phyloP scores from a whole-genome alignment of 1,284 basidiomycete species.

The Ceratorhiza oryzae-sativae region DNA sequence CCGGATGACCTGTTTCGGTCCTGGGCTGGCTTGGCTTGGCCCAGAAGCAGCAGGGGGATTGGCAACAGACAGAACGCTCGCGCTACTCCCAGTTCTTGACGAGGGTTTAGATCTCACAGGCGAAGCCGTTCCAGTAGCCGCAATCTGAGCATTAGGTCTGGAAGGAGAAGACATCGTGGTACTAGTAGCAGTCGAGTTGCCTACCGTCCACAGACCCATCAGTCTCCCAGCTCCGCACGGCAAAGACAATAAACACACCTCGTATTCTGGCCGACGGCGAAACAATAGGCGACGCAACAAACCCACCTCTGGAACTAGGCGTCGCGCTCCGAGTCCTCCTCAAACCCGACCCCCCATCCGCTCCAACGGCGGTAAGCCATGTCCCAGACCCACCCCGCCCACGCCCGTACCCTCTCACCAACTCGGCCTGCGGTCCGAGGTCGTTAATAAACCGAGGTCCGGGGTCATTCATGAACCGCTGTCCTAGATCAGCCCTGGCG shows the following conservation, averaged over 20 bases:
- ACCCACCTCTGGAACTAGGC: slow-evolving; percentile 10
- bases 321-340: slow-evolving; percentile 17
- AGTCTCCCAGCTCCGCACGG: background rate
- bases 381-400: slow-evolving; percentile 3
- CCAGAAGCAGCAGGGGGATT: background rate
- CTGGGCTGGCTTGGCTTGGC: background rate
- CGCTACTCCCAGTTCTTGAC: slow-evolving; percentile 13
- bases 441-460: slow-evolving; percentile 3
- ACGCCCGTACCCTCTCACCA: background rate
- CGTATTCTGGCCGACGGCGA: slow-evolving; percentile 1
- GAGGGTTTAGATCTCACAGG: slow-evolving; percentile 14
- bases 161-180: slow-evolving; percentile 9
- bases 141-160: background rate
- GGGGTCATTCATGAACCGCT: background rate
- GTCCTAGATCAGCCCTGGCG: background rate
- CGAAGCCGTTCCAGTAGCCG: background rate
- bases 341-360: background rate
- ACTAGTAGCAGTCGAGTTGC: background rate
- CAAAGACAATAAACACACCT: background rate
- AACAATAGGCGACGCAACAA: background rate
- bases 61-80: background rate
- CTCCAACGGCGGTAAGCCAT: background rate
- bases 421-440: background rate
- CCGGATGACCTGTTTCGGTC: background rate
- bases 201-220: background rate